Base-by-base conservation (phyloP, 2,329 filamentous ascomycete species). In the Thermomyces lanuginosus region DNA sequence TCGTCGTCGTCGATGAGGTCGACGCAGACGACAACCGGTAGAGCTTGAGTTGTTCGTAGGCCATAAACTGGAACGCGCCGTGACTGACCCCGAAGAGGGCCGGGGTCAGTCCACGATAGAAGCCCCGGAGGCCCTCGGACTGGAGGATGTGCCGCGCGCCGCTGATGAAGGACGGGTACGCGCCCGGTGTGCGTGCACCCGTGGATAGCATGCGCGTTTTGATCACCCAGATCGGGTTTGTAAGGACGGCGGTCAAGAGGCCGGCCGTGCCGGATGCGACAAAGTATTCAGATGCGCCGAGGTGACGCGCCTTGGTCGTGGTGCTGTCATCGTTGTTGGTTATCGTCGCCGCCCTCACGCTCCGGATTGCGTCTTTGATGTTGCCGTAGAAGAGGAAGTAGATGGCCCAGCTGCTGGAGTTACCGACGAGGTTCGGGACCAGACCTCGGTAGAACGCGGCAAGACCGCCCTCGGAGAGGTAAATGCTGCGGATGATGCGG, bases 201-300 rank as follows among this genome's bases (percentile, higher is more conserved):
- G 80, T 84, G 16, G 83, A 82, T 13, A 95, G 63, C 83, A 98
- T 95, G 36, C 89, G 77, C 6, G 86, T 95, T 61, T 95, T 95
- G 50, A 98, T 72, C 2, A 98, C 89, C 89, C 89, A 98, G 42
- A 98, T 75, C 2, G 89, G 89, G 49, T 95, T 95, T 16, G 89
- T 95, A 38, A 86, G 64, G 16, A 80, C 57, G 22, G 84, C 77
- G 2, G 83, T 92, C 21, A 80, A 53, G 10, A 76, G 61, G 16
- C 86, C 66, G 41, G 68, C 65, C 19, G 58, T 49, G 2, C 66
- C 78, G 17, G 79, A 84, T 3, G 83, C 72, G 24, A 76, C 43
- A 48, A 93, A 86, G 58, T 84, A 92, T 52, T 92, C 82, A 14
- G 61, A 61, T 4, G 71, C 67, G 2, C 63, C 55, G 17, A 81